Evolutionary conservation across 306 rosid genomes (phyloP).

Genomic region (Cucumis sativus): Cucumber_9930_V3 NC_026660.2:25163501-25164000

Average conservation of each 20-base stretch:
- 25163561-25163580: not conserved
- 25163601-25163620: not conserved
- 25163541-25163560: not conserved
- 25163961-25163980: not conserved
- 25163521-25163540: not conserved
- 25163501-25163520: not conserved
- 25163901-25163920: not conserved
- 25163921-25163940: not conserved
- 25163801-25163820: not conserved
- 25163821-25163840: not conserved
- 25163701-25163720: not conserved
- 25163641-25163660: not conserved
- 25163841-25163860: not conserved
- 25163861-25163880: not conserved
- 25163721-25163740: not conserved
- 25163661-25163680: not conserved
- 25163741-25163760: not conserved
- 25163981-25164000: slow-evolving; percentile 1
- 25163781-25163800: not conserved
- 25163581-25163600: not conserved
- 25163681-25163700: not conserved
- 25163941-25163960: not conserved
- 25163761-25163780: not conserved
- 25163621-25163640: not conserved
- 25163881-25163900: not conserved